Conservation (phyloP, 2,329 filamentous ascomycete species). For the Trichophyton simii region DNA sequence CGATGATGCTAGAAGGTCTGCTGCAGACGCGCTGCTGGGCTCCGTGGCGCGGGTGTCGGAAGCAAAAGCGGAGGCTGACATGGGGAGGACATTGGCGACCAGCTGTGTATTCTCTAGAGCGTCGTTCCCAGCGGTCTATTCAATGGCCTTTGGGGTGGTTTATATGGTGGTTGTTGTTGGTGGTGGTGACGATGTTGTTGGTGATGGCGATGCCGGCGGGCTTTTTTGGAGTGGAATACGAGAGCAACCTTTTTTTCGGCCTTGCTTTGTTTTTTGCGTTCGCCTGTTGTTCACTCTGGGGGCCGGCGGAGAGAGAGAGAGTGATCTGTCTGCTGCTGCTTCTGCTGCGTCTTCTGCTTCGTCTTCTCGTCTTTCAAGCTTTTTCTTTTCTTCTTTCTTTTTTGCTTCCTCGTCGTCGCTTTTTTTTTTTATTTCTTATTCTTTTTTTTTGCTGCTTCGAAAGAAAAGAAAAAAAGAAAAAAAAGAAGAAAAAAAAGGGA, state of each 20-base stretch:
- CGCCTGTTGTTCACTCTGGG: too few species aligned
- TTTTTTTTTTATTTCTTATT: not conserved
- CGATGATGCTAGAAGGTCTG: too few species aligned
- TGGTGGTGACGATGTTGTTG: not conserved
- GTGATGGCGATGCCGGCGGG: not conserved
- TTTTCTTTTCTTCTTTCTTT: too few species aligned
- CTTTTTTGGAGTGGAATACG: not conserved
- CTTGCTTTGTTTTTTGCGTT: too few species aligned
- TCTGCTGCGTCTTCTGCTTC: too few species aligned
- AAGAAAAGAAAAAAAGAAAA: not conserved
- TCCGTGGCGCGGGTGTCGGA: slow-evolving; percentile 28
- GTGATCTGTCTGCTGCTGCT: too few species aligned
- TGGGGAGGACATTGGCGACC: slow-evolving; percentile 39
- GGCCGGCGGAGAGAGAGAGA: too few species aligned
- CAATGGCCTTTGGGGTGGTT: not conserved
- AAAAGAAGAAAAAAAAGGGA: not conserved
- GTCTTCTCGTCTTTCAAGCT: too few species aligned
- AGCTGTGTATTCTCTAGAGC: slow-evolving; percentile 6
- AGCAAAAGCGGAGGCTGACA: slow-evolving; percentile 37
- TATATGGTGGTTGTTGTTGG: not conserved
- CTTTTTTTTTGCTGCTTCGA: not conserved
- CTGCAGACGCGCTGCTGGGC: slow-evolving; percentile 5
- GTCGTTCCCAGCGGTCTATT: not conserved
- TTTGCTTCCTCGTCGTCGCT: not conserved
- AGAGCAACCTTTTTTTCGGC: too few species aligned